Evolutionary conservation across 2,329 filamentous ascomycete species (phyloP).

Genomic region (Alternaria dauci): DNA sequence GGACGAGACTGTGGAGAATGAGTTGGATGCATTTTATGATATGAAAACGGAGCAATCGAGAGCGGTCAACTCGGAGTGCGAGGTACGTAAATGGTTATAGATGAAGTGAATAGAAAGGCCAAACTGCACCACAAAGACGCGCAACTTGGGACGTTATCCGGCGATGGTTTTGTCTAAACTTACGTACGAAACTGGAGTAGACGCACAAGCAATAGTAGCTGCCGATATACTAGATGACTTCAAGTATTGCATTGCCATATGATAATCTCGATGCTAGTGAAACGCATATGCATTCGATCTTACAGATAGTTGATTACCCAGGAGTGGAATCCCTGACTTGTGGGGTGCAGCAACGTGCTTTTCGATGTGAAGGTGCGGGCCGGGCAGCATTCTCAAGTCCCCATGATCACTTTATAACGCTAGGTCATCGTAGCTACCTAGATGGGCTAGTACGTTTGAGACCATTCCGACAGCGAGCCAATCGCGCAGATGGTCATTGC

Average conservation of each 20-base stretch:
- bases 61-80: constrained; percentile 10
- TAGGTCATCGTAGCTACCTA: neutral
- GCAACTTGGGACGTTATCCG: neutral
- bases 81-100: too few species aligned
- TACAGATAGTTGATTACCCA: neutral
- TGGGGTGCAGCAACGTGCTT: constrained; percentile 1
- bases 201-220: neutral
- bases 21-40: constrained; percentile 18
- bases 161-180: neutral
- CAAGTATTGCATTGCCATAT: neutral
- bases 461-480: constrained; percentile 18
- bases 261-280: neutral
- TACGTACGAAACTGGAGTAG: neutral
- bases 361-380: constrained; percentile 18
- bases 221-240: neutral
- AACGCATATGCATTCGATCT: constrained; percentile 1
- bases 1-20: constrained; percentile 5
- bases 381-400: constrained; percentile 7
- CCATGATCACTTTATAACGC: constrained; percentile 10
- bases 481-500: neutral
- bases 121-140: neutral
- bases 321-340: constrained; percentile 12
- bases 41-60: constrained; percentile 25
- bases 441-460: neutral
- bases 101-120: too few species aligned